Evolutionary conservation across 1,284 basidiomycete species (phyloP).

Genomic region (Trametes hirsuta): DNA sequence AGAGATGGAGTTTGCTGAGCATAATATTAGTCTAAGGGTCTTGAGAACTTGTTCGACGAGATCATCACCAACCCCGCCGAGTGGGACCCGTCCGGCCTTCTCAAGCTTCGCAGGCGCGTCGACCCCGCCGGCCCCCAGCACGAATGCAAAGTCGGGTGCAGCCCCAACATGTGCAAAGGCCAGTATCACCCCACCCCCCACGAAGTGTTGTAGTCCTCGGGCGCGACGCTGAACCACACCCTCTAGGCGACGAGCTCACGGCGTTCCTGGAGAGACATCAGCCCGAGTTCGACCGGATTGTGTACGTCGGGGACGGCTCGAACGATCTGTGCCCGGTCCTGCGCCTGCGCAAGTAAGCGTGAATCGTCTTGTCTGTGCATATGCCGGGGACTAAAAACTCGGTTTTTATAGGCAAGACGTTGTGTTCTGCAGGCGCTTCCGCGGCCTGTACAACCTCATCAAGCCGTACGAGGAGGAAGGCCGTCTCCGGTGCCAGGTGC

Average conservation of each 20-base stretch:
- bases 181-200: background rate
- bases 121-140: slow-evolving; percentile 83
- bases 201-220: background rate
- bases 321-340: slow-evolving; percentile 97
- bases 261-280: slow-evolving; percentile 76
- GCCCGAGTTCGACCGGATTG: slow-evolving; percentile 77
- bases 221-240: background rate
- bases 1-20: background rate
- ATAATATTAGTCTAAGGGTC: slow-evolving; percentile 64
- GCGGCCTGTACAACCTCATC: slow-evolving; percentile 80
- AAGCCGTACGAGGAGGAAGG: slow-evolving; percentile 66
- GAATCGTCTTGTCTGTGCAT: background rate
- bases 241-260: slow-evolving; percentile 84
- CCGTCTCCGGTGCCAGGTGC: slow-evolving; percentile 70
- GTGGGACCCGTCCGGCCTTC: slow-evolving; percentile 75
- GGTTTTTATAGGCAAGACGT: slow-evolving; percentile 64
- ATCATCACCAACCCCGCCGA: slow-evolving; percentile 94
- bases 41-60: slow-evolving; percentile 78
- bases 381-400: background rate
- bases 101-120: slow-evolving; percentile 79
- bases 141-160: slow-evolving; percentile 86
- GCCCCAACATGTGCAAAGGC: slow-evolving; percentile 99
- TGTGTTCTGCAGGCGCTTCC: slow-evolving; percentile 75
- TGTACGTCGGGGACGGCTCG: slow-evolving; percentile 93
- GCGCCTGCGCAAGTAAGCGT: slow-evolving; percentile 70